These are phyloP conservation scores for Lithospermum erythrorhizon DNA, from an alignment of 257 asterid species.

Conservation along the genomic window DNA sequence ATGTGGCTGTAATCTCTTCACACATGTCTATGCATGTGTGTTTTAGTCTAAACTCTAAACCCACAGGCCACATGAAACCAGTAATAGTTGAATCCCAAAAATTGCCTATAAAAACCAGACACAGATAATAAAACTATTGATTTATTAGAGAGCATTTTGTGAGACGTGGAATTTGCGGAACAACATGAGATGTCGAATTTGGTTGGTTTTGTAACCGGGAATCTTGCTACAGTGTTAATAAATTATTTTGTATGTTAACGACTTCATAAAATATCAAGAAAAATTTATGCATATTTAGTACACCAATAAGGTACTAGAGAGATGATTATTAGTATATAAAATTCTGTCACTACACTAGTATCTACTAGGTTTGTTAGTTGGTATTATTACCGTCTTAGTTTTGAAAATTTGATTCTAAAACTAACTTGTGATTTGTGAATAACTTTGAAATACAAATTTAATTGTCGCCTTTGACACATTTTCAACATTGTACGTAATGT, in stretches of 20 bases:
- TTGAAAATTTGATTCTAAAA: slow-evolving; percentile 13
- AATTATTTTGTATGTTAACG: slow-evolving; percentile 32
- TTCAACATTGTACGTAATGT: too few relatives aligned
- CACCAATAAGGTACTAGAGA: background rate
- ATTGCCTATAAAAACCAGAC: too few relatives aligned
- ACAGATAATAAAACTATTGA: too few relatives aligned
- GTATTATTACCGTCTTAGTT: slow-evolving; percentile 10
- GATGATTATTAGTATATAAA: too few relatives aligned
- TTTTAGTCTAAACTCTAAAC: too few relatives aligned
- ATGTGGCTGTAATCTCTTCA: too few relatives aligned
- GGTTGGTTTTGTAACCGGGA: slow-evolving; percentile 48
- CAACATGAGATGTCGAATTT: slow-evolving; percentile 23
- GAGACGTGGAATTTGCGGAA: slow-evolving; percentile 30
- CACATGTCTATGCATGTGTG: too few relatives aligned
- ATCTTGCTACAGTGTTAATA: slow-evolving; percentile 52
- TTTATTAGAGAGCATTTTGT: too few relatives aligned
- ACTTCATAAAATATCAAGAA: background rate
- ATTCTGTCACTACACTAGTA: background rate
- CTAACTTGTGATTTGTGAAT: slow-evolving; percentile 9
- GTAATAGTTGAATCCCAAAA: too few relatives aligned
- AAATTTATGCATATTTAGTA: slow-evolving; percentile 1
- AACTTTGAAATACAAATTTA: slow-evolving; percentile 5
- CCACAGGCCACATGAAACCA: too few relatives aligned
- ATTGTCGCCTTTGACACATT: too few relatives aligned
- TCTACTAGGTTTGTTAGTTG: background rate